phyloP scores from a whole-genome alignment of 169 alveolate genomes.

The Besnoitia besnoiti region DNA sequence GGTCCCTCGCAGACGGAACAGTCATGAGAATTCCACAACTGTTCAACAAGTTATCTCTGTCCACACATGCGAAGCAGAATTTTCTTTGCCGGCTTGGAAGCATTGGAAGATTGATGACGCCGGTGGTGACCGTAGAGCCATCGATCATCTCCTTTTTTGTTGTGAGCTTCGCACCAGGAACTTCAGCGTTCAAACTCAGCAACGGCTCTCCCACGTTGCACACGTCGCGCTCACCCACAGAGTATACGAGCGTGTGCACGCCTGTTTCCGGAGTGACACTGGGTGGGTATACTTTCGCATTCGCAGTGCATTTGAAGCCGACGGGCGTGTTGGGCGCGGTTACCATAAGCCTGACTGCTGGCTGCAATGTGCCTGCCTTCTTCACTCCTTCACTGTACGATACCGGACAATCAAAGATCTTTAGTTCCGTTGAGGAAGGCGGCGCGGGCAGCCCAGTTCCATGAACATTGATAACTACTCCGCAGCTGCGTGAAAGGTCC shows the following conservation, averaged over 20 bases:
- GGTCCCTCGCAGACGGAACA: not conserved
- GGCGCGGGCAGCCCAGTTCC: not conserved
- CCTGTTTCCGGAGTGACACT: not conserved
- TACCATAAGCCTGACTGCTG: not conserved
- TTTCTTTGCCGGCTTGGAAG: not conserved
- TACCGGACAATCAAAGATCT: not conserved
- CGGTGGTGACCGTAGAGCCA: not conserved
- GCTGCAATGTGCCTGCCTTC: not conserved
- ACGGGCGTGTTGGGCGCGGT: not conserved
- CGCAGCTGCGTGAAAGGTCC: not conserved
- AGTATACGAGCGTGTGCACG: not conserved
- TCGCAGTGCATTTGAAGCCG: not conserved
- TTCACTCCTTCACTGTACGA: not conserved
- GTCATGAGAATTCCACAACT: conserved; percentile 4
- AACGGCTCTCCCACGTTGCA: not conserved
- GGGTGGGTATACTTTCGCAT: not conserved
- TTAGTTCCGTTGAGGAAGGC: not conserved
- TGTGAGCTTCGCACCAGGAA: not conserved
- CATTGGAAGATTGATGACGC: not conserved
- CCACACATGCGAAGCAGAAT: conserved; percentile 26
- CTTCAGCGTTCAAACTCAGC: not conserved
- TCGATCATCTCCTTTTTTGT: not conserved
- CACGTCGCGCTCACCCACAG: not conserved
- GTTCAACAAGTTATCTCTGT: not conserved
- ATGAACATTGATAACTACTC: not conserved